These are phyloP conservation scores for Cotoneaster glaucophyllus DNA, from an alignment of 306 rosid genomes.

Conservation along the genomic window DNA sequence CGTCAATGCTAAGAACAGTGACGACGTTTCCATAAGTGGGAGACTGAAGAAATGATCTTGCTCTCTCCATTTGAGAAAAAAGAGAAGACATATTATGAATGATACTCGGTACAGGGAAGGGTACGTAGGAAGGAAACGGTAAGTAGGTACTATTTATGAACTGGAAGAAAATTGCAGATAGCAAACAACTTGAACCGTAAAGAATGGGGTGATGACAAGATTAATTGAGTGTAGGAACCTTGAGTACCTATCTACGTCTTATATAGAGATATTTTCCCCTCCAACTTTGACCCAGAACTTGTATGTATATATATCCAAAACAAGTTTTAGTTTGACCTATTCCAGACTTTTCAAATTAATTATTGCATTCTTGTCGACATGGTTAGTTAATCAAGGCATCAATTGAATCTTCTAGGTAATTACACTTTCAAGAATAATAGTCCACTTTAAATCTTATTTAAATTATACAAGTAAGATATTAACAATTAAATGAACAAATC, in stretches of 20 bases:
- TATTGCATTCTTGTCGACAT: not conserved
- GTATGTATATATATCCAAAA: not conserved
- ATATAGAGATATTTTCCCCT: slow-evolving; percentile 2
- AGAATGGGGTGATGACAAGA: not conserved
- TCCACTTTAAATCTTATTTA: too few relatives aligned
- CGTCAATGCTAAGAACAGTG: slow-evolving; percentile 65
- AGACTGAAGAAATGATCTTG: slow-evolving; percentile 21
- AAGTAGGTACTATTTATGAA: not conserved
- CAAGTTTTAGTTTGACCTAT: not conserved
- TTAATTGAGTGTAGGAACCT: not conserved
- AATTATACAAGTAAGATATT: too few relatives aligned
- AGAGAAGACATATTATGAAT: not conserved
- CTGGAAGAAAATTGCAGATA: not conserved
- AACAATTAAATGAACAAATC: too few relatives aligned
- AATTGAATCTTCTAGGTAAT: not conserved
- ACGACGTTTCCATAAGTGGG: slow-evolving; percentile 58
- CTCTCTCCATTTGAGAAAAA: slow-evolving; percentile 15
- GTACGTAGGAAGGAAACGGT: not conserved
- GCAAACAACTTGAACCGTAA: not conserved
- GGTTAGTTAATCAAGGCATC: not conserved
- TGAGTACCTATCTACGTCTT: not conserved
- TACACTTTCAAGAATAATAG: not conserved
- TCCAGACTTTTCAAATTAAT: not conserved
- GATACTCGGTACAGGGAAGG: not conserved
- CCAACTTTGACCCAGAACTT: not conserved